Percentiles rank a stretch among this genome's conserved stretches.
Evolutionary conservation across 2,329 filamentous ascomycete genomes (phyloP).

Genomic region (Pestalotiopsis sp.): DNA sequence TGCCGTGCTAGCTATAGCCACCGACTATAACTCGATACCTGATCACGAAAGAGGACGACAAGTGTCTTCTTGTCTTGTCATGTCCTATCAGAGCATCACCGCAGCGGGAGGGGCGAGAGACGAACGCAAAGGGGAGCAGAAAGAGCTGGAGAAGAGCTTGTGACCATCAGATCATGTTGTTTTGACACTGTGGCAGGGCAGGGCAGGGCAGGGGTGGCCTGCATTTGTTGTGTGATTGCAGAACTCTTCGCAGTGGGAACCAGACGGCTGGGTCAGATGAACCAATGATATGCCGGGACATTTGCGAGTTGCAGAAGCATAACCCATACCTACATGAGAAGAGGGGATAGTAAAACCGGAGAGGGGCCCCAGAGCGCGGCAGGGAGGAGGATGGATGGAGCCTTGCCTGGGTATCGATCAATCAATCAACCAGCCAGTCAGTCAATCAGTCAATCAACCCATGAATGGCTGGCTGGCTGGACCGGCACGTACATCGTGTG

Average conservation of each 20-base stretch:
- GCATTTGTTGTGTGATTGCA: slow-evolving; percentile 10
- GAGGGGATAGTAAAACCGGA: slow-evolving; percentile 24
- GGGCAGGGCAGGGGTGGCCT: not conserved
- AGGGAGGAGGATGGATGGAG: not conserved
- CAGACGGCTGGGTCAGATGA: not conserved
- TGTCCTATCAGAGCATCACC: not conserved
- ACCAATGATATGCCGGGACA: not conserved
- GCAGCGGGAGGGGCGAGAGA: not conserved
- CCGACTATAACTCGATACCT: not conserved
- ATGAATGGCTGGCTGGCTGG: too few relatives aligned
- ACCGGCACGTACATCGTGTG: too few relatives aligned
- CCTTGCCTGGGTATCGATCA: not conserved
- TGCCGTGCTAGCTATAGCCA: not conserved
- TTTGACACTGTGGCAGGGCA: not conserved
- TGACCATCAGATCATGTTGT: not conserved
- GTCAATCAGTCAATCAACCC: too few relatives aligned
- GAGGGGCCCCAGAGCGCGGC: slow-evolving; percentile 9
- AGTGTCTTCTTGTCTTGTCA: not conserved
- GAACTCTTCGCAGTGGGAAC: not conserved
- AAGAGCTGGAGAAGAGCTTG: not conserved
- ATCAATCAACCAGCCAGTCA: too few relatives aligned
- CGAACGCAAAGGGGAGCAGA: not conserved
- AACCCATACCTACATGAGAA: slow-evolving; percentile 17
- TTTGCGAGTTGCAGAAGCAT: slow-evolving; percentile 16
- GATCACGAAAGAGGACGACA: not conserved